phyloP scores from a whole-genome alignment of 345 rosid species.

The Cardamine occulta region DNA sequence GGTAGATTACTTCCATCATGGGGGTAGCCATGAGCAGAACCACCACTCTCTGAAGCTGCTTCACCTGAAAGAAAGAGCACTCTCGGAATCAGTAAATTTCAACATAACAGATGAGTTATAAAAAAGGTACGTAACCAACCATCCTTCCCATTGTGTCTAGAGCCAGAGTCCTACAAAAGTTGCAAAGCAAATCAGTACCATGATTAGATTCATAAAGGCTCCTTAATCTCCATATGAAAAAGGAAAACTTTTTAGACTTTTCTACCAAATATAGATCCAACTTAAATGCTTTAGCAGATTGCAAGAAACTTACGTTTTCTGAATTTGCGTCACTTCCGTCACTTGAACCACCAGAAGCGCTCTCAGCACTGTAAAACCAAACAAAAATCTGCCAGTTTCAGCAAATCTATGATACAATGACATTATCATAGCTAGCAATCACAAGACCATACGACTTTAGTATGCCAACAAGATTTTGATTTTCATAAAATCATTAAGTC shows the following conservation, averaged over 20 bases:
- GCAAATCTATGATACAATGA: constrained; percentile 26
- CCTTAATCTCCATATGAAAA: neutral
- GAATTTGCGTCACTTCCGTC: constrained; percentile 95
- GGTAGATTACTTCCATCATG: constrained; percentile 71
- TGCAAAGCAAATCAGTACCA: constrained; percentile 11
- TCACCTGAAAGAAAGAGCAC: constrained; percentile 50
- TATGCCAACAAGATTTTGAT: constrained; percentile 10
- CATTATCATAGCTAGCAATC: constrained; percentile 15
- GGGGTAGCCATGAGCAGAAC: constrained; percentile 55
- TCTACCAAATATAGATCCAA: neutral
- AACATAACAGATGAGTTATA: neutral
- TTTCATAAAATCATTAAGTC: constrained; percentile 24
- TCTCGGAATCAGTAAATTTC: constrained; percentile 3
- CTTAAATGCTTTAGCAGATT: constrained; percentile 8
- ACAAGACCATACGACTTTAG: neutral
- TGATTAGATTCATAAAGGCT: constrained; percentile 12
- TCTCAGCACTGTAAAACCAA: constrained; percentile 67
- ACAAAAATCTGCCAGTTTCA: constrained; percentile 35
- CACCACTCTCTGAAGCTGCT: constrained; percentile 73
- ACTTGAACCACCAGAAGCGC: constrained; percentile 89
- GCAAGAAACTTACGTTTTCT: constrained; percentile 62
- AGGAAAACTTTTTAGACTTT: neutral
- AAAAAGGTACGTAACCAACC: constrained; percentile 48
- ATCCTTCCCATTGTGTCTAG: constrained; percentile 69
- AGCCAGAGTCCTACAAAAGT: constrained; percentile 65